Evolutionary conservation across 2,329 filamentous ascomycete species (phyloP).

Genomic region (Hypoxylon sp.): DNA sequence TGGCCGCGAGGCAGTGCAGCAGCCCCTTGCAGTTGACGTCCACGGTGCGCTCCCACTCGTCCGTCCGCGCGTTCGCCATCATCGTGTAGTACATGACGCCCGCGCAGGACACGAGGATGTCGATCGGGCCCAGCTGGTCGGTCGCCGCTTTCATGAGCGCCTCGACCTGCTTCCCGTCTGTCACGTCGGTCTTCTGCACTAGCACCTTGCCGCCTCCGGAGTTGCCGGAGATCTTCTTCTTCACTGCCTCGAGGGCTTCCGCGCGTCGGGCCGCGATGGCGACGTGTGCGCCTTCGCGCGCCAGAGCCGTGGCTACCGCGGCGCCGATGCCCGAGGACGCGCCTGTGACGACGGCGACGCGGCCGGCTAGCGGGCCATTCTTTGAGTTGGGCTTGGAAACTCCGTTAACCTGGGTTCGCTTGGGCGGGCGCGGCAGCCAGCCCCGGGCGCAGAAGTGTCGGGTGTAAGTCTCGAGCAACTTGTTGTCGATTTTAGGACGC

Average conservation of each 20-base stretch:
- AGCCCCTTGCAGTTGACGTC: conserved; percentile 89
- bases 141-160: conserved; percentile 67
- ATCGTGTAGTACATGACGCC: conserved; percentile 91
- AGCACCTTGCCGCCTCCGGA: conserved; percentile 69
- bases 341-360: conserved; percentile 79
- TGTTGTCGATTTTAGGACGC: conserved; percentile 73
- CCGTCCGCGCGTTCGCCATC: conserved; percentile 78
- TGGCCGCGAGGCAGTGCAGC: conserved; percentile 74
- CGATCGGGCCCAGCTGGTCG: conserved; percentile 73
- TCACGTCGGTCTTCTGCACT: conserved; percentile 76
- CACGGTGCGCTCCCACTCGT: conserved; percentile 83
- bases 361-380: conserved; percentile 69
- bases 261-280: conserved; percentile 76
- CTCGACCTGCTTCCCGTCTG: conserved; percentile 70
- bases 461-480: conserved; percentile 79
- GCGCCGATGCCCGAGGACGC: conserved; percentile 83
- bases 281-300: conserved; percentile 74
- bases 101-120: conserved; percentile 81
- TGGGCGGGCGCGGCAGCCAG: conserved; percentile 73
- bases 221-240: conserved; percentile 61
- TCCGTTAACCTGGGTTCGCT: conserved; percentile 49
- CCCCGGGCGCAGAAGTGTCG: conserved; percentile 83
- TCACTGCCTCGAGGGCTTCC: conserved; percentile 73
- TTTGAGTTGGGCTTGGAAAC: conserved; percentile 46
- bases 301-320: conserved; percentile 74